Percentiles rank a stretch among this genome's conserved stretches.
phyloP scores from a whole-genome alignment of 2,329 filamentous ascomycete genomes.

The Claviceps sp. region DNA sequence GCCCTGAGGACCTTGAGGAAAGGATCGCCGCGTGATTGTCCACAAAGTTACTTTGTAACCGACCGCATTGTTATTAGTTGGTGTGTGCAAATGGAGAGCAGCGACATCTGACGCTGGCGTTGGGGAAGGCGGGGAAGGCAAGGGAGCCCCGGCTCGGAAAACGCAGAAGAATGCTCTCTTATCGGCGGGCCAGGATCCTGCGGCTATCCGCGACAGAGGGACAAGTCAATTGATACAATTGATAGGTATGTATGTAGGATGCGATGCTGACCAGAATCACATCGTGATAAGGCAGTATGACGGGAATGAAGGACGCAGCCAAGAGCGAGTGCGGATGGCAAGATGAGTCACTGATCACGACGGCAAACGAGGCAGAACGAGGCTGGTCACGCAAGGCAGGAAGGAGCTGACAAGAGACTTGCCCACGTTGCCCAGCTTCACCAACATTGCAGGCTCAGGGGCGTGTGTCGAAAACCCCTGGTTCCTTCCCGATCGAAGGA shows the following conservation, averaged over 20 bases:
- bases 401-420: background rate
- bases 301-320: slow-evolving; percentile 2
- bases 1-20: too few relatives aligned
- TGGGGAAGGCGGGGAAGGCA: background rate
- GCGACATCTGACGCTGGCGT: background rate
- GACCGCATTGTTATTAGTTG: background rate
- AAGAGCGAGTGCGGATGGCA: background rate
- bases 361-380: background rate
- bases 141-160: background rate
- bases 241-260: background rate
- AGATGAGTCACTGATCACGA: background rate
- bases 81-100: background rate
- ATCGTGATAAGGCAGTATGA: slow-evolving; percentile 4
- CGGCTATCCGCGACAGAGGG: background rate
- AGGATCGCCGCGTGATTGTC: too few relatives aligned
- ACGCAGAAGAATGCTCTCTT: background rate
- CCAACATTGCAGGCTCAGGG: background rate
- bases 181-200: slow-evolving; percentile 2
- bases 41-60: background rate
- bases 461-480: too few relatives aligned
- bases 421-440: background rate
- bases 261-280: background rate
- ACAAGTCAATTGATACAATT: background rate
- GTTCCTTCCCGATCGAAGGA: background rate
- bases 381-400: background rate